Evolutionary conservation across 139 green algal genomes (phyloP), one percentile per base, ranked within the genome.

Genomic region (Closterium sp.): DNA sequence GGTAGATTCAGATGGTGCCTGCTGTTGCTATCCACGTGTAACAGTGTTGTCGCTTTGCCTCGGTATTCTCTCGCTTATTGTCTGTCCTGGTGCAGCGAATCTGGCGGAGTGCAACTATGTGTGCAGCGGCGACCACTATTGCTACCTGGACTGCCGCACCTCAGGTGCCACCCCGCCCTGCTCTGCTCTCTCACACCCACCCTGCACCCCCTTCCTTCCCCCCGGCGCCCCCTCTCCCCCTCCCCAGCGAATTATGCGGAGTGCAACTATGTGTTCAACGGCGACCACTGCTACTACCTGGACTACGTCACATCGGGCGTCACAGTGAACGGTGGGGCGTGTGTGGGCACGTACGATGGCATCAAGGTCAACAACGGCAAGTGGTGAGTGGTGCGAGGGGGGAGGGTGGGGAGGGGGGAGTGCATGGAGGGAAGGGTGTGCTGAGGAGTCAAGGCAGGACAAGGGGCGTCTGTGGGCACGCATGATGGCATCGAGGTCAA

Each of bases 351-450:
- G 28, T 30, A 33, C 30, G 35, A 84, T 34, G 86, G 35, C 8
- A 38, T 89, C 86, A 84, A 76, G 30, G 30, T 89, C 86, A 89
- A 89, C 35, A 34, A 31, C 6, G 86, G 36, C 28, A 89, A 85
- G n/a, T 85, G 28, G 76, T 85, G 76, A 85, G 84, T 35, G 21
- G 84, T 5, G 38, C 9, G 38, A 23, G 38, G 4, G 38, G 38
- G 3, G 38, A 66, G 4, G 4, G 38, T 23, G 19, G 10, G 0
- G 84, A 34, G 25, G 31, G 30, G 19, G 30, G 9, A 16, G 84
- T n/a, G n/a, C n/a, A n/a, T n/a, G n/a, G n/a, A n/a, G n/a, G n/a
- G n/a, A n/a, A n/a, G n/a, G n/a, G n/a, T n/a, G n/a, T n/a, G n/a
- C n/a, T n/a, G n/a, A n/a, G n/a, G n/a, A n/a, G n/a, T 87, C 84